Percentiles rank a stretch among this genome's conserved stretches.
Conservation (phyloP, 495 filamentous ascomycete genomes). For the Entonaema liquescens region DNA sequence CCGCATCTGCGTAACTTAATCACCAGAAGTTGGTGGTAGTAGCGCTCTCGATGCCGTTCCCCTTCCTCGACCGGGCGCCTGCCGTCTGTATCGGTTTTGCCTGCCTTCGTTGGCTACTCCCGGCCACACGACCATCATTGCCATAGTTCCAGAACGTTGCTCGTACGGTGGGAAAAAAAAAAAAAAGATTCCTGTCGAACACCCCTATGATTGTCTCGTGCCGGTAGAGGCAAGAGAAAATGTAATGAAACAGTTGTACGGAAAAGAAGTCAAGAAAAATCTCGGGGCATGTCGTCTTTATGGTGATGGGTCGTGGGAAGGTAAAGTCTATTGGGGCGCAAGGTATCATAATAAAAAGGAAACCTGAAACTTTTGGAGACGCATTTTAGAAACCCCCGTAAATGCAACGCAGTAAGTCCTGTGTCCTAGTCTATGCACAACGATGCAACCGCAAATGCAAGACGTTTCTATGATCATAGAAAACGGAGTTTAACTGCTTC, state of each 20-base stretch:
- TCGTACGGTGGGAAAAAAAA: constrained; percentile 20
- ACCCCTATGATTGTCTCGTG: constrained; percentile 16
- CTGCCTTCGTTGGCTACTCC: constrained; percentile 1
- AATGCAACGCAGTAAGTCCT: constrained; percentile 55
- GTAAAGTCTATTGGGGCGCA: constrained; percentile 39
- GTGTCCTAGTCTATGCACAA: constrained; percentile 50
- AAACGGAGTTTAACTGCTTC: constrained; percentile 46
- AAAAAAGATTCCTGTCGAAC: constrained; percentile 15
- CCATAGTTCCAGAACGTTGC: constrained; percentile 22
- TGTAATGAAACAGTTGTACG: constrained; percentile 37
- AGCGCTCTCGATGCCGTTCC: constrained; percentile 10
- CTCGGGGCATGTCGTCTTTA: constrained; percentile 37
- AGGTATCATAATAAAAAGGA: constrained; percentile 55
- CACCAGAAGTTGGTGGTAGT: constrained; percentile 3
- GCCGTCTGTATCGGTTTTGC: constrained; percentile 9
- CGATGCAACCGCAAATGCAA: constrained; percentile 48
- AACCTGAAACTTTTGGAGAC: constrained; percentile 55
- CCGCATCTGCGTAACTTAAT: constrained; percentile 6
- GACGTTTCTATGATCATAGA: constrained; percentile 42
- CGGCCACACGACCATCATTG: constrained; percentile 2
- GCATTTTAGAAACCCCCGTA: constrained; percentile 55
- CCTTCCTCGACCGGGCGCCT: constrained; percentile 10
- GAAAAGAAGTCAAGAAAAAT: constrained; percentile 21
- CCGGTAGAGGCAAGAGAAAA: constrained; percentile 21
- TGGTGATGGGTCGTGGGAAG: constrained; percentile 40